Evolutionary conservation across 176 grass and related monocot genomes (phyloP).

Genomic region (Carex parvula): DNA sequence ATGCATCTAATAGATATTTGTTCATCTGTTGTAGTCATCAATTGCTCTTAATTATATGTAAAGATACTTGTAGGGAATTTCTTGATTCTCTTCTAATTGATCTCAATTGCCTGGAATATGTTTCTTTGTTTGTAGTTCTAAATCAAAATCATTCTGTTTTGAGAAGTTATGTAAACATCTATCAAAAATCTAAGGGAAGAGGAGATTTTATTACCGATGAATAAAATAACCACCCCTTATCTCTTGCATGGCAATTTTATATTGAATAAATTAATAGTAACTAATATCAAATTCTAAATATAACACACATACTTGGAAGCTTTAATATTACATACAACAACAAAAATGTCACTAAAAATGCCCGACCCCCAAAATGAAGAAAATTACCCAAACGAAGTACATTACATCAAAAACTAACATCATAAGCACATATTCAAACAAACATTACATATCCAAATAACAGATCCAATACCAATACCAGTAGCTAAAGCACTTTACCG

Average conservation of each 20-base stretch:
- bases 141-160: not conserved
- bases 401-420: too few relatives aligned
- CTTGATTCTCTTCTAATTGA: not conserved
- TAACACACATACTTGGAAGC: not conserved
- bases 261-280: not conserved
- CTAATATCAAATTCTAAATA: not conserved
- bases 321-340: slow-evolving; percentile 22
- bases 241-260: not conserved
- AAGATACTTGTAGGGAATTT: not conserved
- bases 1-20: not conserved
- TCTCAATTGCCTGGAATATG: not conserved
- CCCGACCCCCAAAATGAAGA: not conserved
- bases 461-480: too few relatives aligned
- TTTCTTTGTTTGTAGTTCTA: not conserved
- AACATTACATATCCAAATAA: too few relatives aligned
- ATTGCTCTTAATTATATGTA: not conserved
- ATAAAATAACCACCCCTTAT: too few relatives aligned
- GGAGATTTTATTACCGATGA: not conserved
- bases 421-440: too few relatives aligned
- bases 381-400: not conserved
- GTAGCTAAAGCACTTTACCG: too few relatives aligned
- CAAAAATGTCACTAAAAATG: slow-evolving; percentile 11
- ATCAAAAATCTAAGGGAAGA: not conserved
- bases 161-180: not conserved
- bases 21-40: slow-evolving; percentile 9